These are phyloP conservation scores for Hypseocharis bilobata DNA, from an alignment of 441 rosid species.

Conservation along the genomic window DNA sequence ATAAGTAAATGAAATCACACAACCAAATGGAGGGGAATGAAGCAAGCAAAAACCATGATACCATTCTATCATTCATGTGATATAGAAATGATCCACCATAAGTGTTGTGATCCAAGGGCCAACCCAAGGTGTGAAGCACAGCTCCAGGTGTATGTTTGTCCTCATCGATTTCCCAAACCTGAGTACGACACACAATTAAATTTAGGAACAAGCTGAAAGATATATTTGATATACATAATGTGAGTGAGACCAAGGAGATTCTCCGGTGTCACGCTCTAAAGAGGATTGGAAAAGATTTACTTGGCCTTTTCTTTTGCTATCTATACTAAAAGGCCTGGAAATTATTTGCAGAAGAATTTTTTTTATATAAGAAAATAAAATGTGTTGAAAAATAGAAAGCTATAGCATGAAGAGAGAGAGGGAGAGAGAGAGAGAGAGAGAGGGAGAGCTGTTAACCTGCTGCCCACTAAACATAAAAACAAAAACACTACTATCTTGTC, in stretches of 20 bases:
- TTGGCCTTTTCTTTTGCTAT: constrained; percentile 3
- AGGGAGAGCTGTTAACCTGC: not conserved
- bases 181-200: constrained; percentile 7
- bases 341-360: not conserved
- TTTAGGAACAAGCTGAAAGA: not conserved
- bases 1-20: not conserved
- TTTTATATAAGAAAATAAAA: not conserved
- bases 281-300: not conserved
- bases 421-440: not conserved
- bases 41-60: constrained; percentile 13
- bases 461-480: not conserved
- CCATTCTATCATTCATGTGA: constrained; percentile 90
- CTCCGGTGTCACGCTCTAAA: not conserved
- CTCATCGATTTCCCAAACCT: constrained; percentile 96
- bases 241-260: constrained; percentile 10
- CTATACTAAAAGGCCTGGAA: not conserved
- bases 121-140: constrained; percentile 79
- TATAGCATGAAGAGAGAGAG: not conserved
- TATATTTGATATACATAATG: not conserved
- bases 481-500: not conserved
- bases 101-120: constrained; percentile 82
- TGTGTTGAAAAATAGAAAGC: not conserved
- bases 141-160: constrained; percentile 73
- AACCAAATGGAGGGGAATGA: constrained; percentile 1
- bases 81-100: constrained; percentile 94